Base-by-base conservation (phyloP, 768 basidiomycete species). In the Megacollybia marginata region DNA sequence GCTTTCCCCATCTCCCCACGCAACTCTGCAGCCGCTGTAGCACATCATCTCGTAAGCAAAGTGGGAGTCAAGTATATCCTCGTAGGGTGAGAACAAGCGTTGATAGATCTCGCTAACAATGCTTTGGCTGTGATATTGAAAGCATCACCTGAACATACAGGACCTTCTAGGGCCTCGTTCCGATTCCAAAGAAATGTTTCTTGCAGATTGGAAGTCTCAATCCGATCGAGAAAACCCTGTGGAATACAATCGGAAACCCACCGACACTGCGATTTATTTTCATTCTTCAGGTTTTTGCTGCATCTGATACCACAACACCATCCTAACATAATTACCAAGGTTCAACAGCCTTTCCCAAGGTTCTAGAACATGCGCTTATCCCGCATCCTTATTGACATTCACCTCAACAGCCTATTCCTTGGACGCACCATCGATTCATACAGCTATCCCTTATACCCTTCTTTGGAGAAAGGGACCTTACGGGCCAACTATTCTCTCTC, bases 321-420 rank as follows among this genome's bases (percentile, higher is more conserved):
- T 28, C 23, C 23, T 28, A 6, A 28, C 23, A 28, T 28, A 28
- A 28, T 28, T 33, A n/a, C 38, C 23, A 28, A 58, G 61, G 54
- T 33, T 65, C 66, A 36, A 66, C 68, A 0, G 63, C 65, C 0
- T 67, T 62, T 33, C 65, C 66, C 0, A 67, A 65, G 23, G 23
- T 28, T n/a, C 23, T 28, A 2, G 6, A 28, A 6, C 23, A 28
- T 6, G 6, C 6, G 4, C 23, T 28, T 28, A 28, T 28, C 23
- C 6, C 23, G 23, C 2, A 28, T 28, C 23, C 23, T 28, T 28
- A 28, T 6, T 28, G 23, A 28, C 23, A 28, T 28, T 3, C 23
- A 28, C 6, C 23, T 28, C 23, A 28, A 28, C 23, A 28, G 33
- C 53, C 55, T 2, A 61, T 67, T 44, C 53, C 56, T 2, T 56